Percentiles rank a stretch among this genome's conserved stretches.
These are phyloP conservation scores for Lepidium campestre DNA, from an alignment of 441 rosid genomes.

Conservation along the genomic window DNA sequence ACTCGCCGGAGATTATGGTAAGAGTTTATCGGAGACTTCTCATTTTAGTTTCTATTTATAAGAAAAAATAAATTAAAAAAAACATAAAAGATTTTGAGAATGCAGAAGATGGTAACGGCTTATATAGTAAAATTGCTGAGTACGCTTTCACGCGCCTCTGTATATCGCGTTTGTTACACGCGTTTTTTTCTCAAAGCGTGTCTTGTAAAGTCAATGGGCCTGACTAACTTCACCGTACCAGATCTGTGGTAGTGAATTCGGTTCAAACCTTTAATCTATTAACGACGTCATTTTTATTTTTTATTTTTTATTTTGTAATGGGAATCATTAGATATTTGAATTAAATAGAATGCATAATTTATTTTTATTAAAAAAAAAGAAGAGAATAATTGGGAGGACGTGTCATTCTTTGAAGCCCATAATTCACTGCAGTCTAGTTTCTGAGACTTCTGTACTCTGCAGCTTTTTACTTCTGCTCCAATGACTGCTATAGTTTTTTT, in stretches of 20 bases:
- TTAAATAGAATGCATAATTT: not conserved
- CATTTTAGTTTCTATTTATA: not conserved
- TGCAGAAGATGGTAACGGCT: constrained; percentile 11
- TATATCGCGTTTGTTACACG: not conserved
- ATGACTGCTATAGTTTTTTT: not conserved
- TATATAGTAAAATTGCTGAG: not conserved
- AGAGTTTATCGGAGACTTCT: not conserved
- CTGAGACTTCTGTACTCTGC: constrained; percentile 2
- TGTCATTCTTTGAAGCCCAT: constrained; percentile 24
- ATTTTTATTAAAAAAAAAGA: not conserved
- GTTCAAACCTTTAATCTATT: constrained; percentile 5
- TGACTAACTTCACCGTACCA: constrained; percentile 21
- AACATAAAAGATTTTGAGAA: not conserved
- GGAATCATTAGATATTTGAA: not conserved
- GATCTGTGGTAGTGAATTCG: constrained; percentile 8
- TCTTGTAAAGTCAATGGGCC: constrained; percentile 24
- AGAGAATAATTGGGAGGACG: constrained; percentile 19
- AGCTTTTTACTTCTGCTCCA: constrained; percentile 10
- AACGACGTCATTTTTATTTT: not conserved
- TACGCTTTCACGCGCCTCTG: constrained; percentile 6
- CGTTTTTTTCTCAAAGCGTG: not conserved
- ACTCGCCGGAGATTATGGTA: not conserved
- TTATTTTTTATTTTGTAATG: not conserved
- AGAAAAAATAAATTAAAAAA: not conserved
- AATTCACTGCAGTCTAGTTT: constrained; percentile 15